Percentiles rank a stretch among this genome's conserved stretches.
phyloP scores from a whole-genome alignment of 148 eudicot genomes.

The Silene latifolia region DNA sequence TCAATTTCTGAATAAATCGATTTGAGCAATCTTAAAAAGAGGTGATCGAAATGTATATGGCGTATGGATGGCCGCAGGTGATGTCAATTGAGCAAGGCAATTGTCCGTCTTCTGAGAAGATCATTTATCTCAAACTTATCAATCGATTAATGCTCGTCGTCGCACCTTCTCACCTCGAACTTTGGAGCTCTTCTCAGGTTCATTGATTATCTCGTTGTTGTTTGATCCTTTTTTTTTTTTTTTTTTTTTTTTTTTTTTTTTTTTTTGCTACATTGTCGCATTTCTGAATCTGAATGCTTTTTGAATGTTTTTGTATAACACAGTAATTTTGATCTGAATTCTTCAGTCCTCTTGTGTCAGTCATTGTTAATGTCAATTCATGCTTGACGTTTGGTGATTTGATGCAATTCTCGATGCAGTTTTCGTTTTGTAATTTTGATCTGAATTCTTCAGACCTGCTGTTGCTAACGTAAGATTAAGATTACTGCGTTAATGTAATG shows the following conservation, averaged over 20 bases:
- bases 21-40: neutral
- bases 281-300: neutral
- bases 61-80: constrained; percentile 98
- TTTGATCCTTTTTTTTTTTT: neutral
- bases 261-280: neutral
- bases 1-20: neutral
- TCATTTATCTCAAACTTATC: constrained; percentile 57
- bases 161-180: constrained; percentile 77
- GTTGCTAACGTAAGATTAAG: neutral
- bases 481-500: no score
- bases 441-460: neutral
- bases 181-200: constrained; percentile 93
- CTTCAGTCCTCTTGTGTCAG: neutral
- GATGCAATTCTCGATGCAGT: neutral
- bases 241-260: neutral
- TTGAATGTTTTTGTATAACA: neutral
- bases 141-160: constrained; percentile 73
- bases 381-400: neutral
- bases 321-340: neutral
- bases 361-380: neutral
- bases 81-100: constrained; percentile 68
- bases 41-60: constrained; percentile 81
- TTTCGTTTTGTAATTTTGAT: neutral
- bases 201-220: no score
- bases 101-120: constrained; percentile 51